Conservation (phyloP, 2,329 filamentous ascomycete species). For the Raffaelea albimanens region DNA sequence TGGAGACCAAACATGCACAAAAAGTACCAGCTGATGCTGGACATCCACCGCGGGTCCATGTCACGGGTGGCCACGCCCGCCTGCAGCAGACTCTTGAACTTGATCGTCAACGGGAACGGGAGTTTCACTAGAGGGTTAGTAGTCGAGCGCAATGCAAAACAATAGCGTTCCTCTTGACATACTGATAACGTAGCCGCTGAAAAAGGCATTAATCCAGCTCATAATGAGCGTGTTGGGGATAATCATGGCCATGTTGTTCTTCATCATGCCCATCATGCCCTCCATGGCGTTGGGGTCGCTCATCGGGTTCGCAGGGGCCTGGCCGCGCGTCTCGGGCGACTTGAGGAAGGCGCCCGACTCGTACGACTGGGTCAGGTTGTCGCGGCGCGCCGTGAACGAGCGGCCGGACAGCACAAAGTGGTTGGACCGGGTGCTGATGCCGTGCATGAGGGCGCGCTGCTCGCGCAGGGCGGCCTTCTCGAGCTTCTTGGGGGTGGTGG, state of each 20-base stretch:
- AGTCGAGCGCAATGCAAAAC: neutral
- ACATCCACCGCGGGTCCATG: constrained; percentile 97
- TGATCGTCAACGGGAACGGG: constrained; percentile 92
- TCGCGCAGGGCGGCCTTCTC: constrained; percentile 70
- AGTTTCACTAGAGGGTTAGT: constrained; percentile 63
- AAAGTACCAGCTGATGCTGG: constrained; percentile 98
- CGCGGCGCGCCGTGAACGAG: constrained; percentile 72
- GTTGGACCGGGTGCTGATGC: constrained; percentile 76
- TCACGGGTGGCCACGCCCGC: constrained; percentile 92
- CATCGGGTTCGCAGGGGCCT: constrained; percentile 88
- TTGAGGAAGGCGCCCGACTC: constrained; percentile 84
- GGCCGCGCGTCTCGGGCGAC: constrained; percentile 74
- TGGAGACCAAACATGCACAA: constrained; percentile 93
- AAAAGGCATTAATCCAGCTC: constrained; percentile 99
- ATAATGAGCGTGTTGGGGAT: constrained; percentile 97
- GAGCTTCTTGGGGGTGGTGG: constrained; percentile 73
- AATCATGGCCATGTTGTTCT: constrained; percentile 99
- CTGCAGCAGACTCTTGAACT: constrained; percentile 99
- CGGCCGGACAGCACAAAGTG: constrained; percentile 67
- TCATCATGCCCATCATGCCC: constrained; percentile 99
- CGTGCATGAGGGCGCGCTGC: constrained; percentile 74
- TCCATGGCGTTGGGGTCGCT: constrained; percentile 95
- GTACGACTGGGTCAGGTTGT: constrained; percentile 69
- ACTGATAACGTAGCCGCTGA: constrained; percentile 97
- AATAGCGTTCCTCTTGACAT: constrained; percentile 24